phyloP scores from a whole-genome alignment of 1,284 basidiomycete genomes.

The Inonotus obliquus region DNA sequence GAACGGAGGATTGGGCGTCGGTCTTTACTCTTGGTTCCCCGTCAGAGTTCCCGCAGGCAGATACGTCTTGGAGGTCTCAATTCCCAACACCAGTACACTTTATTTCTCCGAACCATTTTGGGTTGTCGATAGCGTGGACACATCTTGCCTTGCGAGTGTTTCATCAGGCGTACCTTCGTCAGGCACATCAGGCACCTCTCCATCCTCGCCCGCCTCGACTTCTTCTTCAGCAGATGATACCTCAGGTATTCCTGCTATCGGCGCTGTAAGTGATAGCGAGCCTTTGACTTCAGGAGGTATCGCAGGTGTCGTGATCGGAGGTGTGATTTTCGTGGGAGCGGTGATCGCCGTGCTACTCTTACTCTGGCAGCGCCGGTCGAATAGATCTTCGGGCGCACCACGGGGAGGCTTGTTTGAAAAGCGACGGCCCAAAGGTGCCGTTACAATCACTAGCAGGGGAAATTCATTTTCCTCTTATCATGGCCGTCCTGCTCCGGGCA shows the following conservation, averaged over 20 bases:
- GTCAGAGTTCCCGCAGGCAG: neutral
- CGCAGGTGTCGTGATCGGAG: conserved; percentile 16
- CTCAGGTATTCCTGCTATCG: conserved; percentile 7
- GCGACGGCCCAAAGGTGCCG: conserved; percentile 10
- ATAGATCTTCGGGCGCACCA: neutral
- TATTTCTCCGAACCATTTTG: conserved; percentile 7
- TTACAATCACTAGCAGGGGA: conserved; percentile 8
- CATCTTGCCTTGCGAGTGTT: neutral
- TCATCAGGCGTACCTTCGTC: neutral
- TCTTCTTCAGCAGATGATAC: neutral
- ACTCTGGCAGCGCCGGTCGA: conserved; percentile 6
- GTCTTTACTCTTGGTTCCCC: conserved; percentile 8
- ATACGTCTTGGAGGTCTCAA: conserved; percentile 7
- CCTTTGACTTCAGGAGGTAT: conserved; percentile 10
- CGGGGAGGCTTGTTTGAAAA: conserved; percentile 13
- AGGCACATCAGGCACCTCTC: neutral
- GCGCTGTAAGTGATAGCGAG: conserved; percentile 1
- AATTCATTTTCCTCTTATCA: conserved; percentile 8
- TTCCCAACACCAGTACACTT: neutral
- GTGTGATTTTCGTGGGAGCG: conserved; percentile 4
- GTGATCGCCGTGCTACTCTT: neutral
- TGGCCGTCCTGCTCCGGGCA: neutral
- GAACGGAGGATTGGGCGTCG: neutral
- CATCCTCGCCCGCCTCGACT: neutral
- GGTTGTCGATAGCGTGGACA: conserved; percentile 4